Base-by-base conservation (phyloP, 441 rosid genomes). In the Viola pubescens region DNA sequence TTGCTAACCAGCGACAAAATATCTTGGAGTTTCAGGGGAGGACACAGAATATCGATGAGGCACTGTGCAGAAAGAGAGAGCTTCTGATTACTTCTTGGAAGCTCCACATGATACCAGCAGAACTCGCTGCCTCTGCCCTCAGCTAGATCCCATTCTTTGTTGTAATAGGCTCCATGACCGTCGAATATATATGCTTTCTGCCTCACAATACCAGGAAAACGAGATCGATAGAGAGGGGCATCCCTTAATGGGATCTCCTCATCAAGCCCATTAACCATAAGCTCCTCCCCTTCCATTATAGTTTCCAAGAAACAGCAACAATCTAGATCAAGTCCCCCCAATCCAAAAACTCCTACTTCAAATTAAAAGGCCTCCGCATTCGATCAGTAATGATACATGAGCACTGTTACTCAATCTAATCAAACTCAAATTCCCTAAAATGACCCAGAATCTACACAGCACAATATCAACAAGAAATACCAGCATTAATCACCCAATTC, bases 61-160 rank as follows among this genome's bases (percentile, higher is more conserved):
- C 82, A 83, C 71, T 89, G 95, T 3, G 97, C 98, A 9, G 89
- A 92, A 56, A 79, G 83, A 5, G 94, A 74, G 8, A 87, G 90
- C 51, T 79, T 87, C 61, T 87, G 91, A 63, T 79, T 87, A 52
- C 79, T 85, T 77, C 80, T 89, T 2, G 92, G 97, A 62, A 92
- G 80, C 42, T 92, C 98, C 0, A 87, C 86, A 74, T 92, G 96
- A 70, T 92, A 89, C 98, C 98, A 89, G 73, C 94, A 87, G 67
- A 92, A 92, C 77, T 92, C 92, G 13, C 66, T 68, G 13, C 81
- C 90, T 7, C 38, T 70, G 39, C 94, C 96, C 72, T 89, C 86
- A 2, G 77, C 60, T 49, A 92, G 88, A 78, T 87, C 84, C 97
- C 97, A 92, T 58, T 80, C 94, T 65, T 84, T 89, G 37, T 71